Evolutionary conservation across 176 grass and related monocot species (phyloP).

Genomic region (Puccinellia tenuiflora): DNA sequence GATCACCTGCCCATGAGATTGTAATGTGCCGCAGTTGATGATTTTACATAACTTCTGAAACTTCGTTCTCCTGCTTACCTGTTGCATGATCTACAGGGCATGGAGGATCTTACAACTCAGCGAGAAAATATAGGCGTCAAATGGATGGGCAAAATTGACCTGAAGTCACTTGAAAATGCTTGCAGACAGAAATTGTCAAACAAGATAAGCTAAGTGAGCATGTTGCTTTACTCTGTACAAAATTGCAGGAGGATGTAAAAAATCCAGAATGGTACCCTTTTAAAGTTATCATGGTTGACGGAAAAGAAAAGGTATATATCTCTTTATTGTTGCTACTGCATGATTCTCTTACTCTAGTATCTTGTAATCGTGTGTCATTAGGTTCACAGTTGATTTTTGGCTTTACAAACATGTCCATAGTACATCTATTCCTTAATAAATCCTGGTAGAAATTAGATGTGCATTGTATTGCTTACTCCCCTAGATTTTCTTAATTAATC

Average conservation of each 20-base stretch:
- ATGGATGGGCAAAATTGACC: slow-evolving; percentile 49
- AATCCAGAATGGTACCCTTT: slow-evolving; percentile 52
- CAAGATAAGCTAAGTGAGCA: slow-evolving; percentile 14
- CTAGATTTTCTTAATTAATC: background rate
- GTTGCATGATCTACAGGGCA: background rate
- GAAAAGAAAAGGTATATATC: slow-evolving; percentile 21
- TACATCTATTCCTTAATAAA: background rate
- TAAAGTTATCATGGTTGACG: slow-evolving; percentile 18
- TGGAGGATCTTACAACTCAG: background rate
- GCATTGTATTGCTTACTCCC: background rate
- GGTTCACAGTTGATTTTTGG: background rate
- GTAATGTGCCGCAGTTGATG: background rate
- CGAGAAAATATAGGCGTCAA: slow-evolving; percentile 23
- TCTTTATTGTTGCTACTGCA: background rate
- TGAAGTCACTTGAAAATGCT: slow-evolving; percentile 31
- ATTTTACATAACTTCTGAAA: background rate
- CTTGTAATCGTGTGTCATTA: too few species aligned
- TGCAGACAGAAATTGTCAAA: slow-evolving; percentile 15
- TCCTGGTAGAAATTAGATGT: background rate
- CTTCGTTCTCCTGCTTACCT: background rate
- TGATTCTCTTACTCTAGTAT: too few species aligned
- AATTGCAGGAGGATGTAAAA: slow-evolving; percentile 41
- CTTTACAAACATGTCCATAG: background rate
- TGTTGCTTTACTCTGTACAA: background rate
- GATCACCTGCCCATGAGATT: background rate